These are phyloP conservation scores for Taiwanofungus camphoratus DNA, from an alignment of 1,284 basidiomycete genomes.

Conservation along the genomic window DNA sequence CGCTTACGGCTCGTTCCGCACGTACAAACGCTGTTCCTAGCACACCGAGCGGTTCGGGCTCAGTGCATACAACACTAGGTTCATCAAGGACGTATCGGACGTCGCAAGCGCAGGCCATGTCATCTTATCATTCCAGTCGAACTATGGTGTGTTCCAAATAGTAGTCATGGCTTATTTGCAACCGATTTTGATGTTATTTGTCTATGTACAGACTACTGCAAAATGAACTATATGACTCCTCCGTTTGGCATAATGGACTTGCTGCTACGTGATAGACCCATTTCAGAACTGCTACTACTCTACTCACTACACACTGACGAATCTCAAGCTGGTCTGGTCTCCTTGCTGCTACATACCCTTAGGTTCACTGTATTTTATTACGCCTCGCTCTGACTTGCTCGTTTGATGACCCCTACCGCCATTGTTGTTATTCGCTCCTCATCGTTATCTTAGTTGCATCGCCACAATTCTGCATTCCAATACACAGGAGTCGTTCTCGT, in stretches of 20 bases:
- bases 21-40: slow-evolving; percentile 50
- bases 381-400: slow-evolving; percentile 21
- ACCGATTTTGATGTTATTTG: too few species aligned
- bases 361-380: slow-evolving; percentile 24
- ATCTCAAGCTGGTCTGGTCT: slow-evolving; percentile 26
- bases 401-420: slow-evolving; percentile 10
- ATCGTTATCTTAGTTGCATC: slow-evolving; percentile 19
- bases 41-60: slow-evolving; percentile 48
- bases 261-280: slow-evolving; percentile 16
- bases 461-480: slow-evolving; percentile 30
- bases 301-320: slow-evolving; percentile 16
- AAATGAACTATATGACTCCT: slow-evolving; percentile 22
- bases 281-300: slow-evolving; percentile 20
- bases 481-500: slow-evolving; percentile 5
- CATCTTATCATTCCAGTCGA: slow-evolving; percentile 38
- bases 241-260: slow-evolving; percentile 20
- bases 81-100: slow-evolving; percentile 35
- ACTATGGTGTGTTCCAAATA: slow-evolving; percentile 34
- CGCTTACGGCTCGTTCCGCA: slow-evolving; percentile 66
- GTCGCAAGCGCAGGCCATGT: slow-evolving; percentile 35
- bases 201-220: slow-evolving; percentile 17
- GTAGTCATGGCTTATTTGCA: too few species aligned
- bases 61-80: slow-evolving; percentile 28
- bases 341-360: slow-evolving; percentile 25
- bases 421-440: slow-evolving; percentile 19